Conservation (phyloP, 164 flowering plant species). For the Echeveria elegans region DNA sequence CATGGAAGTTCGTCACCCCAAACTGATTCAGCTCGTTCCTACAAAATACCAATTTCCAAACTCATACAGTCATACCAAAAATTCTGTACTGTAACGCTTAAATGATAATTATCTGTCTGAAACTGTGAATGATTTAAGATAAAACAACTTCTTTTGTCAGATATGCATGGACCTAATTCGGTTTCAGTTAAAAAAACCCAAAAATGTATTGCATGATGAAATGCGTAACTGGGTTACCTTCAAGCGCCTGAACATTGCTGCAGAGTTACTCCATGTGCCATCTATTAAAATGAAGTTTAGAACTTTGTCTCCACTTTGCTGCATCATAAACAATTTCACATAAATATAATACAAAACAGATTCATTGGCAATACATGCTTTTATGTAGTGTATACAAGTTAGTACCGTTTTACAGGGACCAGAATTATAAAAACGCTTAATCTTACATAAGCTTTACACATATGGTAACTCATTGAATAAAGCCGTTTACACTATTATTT, state of each 20-base stretch:
- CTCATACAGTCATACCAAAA: background rate
- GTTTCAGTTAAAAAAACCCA: background rate
- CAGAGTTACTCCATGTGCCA: constrained; percentile 95
- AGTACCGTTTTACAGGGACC: background rate
- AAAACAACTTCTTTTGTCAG: too few relatives aligned
- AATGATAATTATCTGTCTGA: too few relatives aligned
- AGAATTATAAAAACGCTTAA: background rate
- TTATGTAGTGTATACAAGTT: background rate
- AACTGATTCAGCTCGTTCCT: constrained; percentile 22
- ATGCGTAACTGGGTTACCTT: constrained; percentile 38
- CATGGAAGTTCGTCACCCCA: constrained; percentile 77
- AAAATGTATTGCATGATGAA: background rate
- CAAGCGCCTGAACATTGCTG: constrained; percentile 88
- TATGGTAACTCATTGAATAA: background rate
- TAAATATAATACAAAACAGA: background rate
- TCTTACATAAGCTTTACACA: too few relatives aligned
- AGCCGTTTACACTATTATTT: background rate
- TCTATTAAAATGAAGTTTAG: constrained; percentile 77
- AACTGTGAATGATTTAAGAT: too few relatives aligned
- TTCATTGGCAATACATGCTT: background rate
- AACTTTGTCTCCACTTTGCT: constrained; percentile 32
- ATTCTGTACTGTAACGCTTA: too few relatives aligned
- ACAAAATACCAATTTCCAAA: background rate
- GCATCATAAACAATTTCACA: constrained; percentile 15
- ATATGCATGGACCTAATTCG: too few relatives aligned